Conservation (phyloP, 805 yeast genomes). For the Scheffersomyces spartinae region DNA sequence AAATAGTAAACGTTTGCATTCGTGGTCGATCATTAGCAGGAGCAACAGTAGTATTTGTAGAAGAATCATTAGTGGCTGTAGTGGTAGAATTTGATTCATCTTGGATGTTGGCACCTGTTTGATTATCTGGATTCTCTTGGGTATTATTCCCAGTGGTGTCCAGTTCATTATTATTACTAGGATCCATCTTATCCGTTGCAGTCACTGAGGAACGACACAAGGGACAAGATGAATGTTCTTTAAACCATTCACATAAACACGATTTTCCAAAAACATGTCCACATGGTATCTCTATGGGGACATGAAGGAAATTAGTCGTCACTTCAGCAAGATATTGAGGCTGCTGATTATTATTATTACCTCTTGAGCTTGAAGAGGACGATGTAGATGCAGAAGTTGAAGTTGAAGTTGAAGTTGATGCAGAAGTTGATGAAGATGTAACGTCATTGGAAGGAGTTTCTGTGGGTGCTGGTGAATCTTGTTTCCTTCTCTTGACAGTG, state of each 20-base stretch:
- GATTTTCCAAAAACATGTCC: conserved; percentile 76
- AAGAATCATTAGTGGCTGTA: too few relatives aligned
- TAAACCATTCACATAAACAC: conserved; percentile 82
- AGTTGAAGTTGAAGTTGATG: conserved; percentile 1
- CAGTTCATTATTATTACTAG: too few relatives aligned
- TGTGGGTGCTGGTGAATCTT: conserved; percentile 1
- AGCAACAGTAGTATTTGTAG: too few relatives aligned
- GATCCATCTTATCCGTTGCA: too few relatives aligned
- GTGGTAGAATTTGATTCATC: too few relatives aligned
- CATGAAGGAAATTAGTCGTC: conserved; percentile 30
- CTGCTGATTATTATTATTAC: conserved; percentile 11
- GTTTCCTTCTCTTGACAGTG: conserved; percentile 2
- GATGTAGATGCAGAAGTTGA: conserved; percentile 1
- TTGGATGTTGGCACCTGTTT: too few relatives aligned
- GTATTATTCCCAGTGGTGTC: background rate
- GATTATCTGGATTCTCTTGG: too few relatives aligned
- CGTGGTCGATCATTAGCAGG: too few relatives aligned
- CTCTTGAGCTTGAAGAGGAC: conserved; percentile 6
- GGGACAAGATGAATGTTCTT: conserved; percentile 68
- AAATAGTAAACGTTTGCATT: too few relatives aligned
- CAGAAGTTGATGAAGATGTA: conserved; percentile 1
- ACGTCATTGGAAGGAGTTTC: conserved; percentile 1
- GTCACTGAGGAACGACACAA: conserved; percentile 56
- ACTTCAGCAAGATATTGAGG: conserved; percentile 9
- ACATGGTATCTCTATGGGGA: conserved; percentile 71